A percentile compares a stretch with the other conserved stretches of the same genome.
phyloP scores from a whole-genome alignment of 306 rosid species.

The Ziziphus jujuba region DNA sequence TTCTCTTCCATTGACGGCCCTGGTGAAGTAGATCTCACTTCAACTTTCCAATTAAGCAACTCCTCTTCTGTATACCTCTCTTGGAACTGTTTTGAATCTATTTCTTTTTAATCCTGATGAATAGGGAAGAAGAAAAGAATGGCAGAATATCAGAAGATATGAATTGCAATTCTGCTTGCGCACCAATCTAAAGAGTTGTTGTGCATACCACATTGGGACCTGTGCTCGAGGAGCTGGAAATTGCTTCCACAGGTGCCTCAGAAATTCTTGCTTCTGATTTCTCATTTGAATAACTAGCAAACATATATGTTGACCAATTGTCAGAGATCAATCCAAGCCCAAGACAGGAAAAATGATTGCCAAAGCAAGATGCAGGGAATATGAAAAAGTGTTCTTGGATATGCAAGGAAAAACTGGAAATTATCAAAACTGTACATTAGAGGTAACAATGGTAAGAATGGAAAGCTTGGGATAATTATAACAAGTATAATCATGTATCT shows the following conservation, averaged over 20 bases:
- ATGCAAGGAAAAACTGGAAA: neutral
- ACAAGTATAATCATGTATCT: neutral
- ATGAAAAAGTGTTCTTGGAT: neutral
- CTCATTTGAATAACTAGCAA: constrained; percentile 82
- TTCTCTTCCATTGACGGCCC: constrained; percentile 19
- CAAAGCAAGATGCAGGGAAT: neutral
- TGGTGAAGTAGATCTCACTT: constrained; percentile 4
- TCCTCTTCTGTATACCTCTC: constrained; percentile 1
- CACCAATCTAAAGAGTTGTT: too few species aligned
- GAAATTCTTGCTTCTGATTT: constrained; percentile 75
- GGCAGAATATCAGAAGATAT: constrained; percentile 2
- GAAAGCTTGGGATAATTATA: constrained; percentile 5
- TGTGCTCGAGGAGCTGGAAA: constrained; percentile 33
- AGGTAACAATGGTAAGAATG: neutral
- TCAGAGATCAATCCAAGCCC: constrained; percentile 22
- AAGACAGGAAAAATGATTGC: neutral
- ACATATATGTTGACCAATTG: constrained; percentile 21
- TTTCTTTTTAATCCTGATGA: constrained; percentile 42
- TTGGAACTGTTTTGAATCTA: neutral
- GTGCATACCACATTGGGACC: neutral
- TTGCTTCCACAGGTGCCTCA: constrained; percentile 48
- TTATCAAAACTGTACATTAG: too few species aligned
- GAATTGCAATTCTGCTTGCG: neutral
- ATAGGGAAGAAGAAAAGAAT: constrained; percentile 9
- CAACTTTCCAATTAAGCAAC: constrained; percentile 13